A percentile compares a stretch with the other conserved stretches of the same genome.
Evolutionary conservation across 2,329 filamentous ascomycete genomes (phyloP).

Genomic region (Microsporum audouinii): DNA sequence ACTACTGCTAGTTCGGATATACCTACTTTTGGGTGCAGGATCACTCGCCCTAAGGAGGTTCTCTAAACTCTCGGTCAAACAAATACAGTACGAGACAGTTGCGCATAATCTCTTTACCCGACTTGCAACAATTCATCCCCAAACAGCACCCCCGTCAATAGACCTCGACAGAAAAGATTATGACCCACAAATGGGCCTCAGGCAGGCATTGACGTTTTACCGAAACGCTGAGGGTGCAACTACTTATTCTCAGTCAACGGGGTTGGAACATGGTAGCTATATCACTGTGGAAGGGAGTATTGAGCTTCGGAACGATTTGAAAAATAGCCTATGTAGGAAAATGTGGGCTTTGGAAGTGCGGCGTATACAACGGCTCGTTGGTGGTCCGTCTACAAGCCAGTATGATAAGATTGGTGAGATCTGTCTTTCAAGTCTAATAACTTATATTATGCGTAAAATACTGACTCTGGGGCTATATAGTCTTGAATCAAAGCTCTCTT

Average conservation of each 20-base stretch:
- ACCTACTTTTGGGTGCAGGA: constrained; percentile 34
- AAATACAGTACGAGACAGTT: constrained; percentile 39
- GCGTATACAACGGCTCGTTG: constrained; percentile 31
- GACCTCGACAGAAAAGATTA: constrained; percentile 32
- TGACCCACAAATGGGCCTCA: constrained; percentile 31
- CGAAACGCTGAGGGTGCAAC: constrained; percentile 30
- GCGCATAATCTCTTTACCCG: constrained; percentile 39
- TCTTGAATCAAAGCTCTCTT: constrained; percentile 20
- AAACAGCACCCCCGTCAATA: constrained; percentile 30
- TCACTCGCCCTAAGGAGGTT: constrained; percentile 38
- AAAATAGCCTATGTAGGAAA: constrained; percentile 31
- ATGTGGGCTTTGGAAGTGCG: constrained; percentile 35
- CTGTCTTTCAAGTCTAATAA: neutral
- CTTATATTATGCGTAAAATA: neutral
- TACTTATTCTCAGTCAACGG: constrained; percentile 26
- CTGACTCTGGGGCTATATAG: constrained; percentile 16
- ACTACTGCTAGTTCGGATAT: constrained; percentile 35
- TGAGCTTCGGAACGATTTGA: constrained; percentile 29
- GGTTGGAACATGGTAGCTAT: constrained; percentile 34
- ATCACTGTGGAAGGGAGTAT: constrained; percentile 35
- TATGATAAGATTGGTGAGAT: constrained; percentile 30
- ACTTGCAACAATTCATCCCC: constrained; percentile 37
- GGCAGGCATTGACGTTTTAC: constrained; percentile 33
- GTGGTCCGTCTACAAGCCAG: constrained; percentile 25
- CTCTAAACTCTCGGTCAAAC: constrained; percentile 37